These are phyloP conservation scores for Candida sp. DNA, from an alignment of 1,139 yeast genomes.

Conservation along the genomic window DNA sequence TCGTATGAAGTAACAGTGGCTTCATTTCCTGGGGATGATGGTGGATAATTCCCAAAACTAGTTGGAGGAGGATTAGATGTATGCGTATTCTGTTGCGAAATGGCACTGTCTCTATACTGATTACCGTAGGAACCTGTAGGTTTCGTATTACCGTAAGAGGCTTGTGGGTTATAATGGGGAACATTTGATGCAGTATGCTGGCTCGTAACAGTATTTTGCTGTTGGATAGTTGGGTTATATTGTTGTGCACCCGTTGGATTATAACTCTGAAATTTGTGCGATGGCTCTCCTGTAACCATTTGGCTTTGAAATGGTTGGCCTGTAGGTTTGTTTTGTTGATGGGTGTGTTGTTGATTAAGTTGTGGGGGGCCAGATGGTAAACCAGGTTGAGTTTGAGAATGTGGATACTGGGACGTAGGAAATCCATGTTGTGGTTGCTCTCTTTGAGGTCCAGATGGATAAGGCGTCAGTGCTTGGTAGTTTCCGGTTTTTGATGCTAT, in stretches of 20 bases:
- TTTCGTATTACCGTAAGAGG: background rate
- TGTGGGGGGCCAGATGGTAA: background rate
- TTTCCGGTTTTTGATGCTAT: slow-evolving; percentile 22
- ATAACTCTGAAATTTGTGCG: background rate
- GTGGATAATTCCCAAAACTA: background rate
- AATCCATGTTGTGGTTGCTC: background rate
- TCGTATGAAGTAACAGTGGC: background rate
- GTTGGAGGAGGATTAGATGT: slow-evolving; percentile 2
- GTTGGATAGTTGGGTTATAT: background rate
- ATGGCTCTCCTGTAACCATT: background rate
- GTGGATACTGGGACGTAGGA: background rate
- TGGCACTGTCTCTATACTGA: slow-evolving; percentile 5
- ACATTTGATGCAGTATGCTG: slow-evolving; percentile 1
- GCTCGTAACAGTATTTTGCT: background rate
- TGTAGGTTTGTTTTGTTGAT: slow-evolving; percentile 8
- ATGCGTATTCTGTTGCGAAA: slow-evolving; percentile 5
- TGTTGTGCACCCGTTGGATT: background rate
- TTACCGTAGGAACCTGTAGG: background rate
- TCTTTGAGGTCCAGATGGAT: slow-evolving; percentile 13
- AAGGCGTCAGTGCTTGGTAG: slow-evolving; percentile 14
- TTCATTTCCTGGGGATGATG: background rate
- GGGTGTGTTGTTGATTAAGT: slow-evolving; percentile 3
- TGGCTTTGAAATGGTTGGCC: background rate
- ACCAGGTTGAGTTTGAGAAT: background rate
- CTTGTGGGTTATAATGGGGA: background rate